A percentile compares a stretch with the other conserved stretches of the same genome.
phyloP scores from a whole-genome alignment of 1,284 basidiomycete species.

The Filobasidium uniguttulatum region DNA sequence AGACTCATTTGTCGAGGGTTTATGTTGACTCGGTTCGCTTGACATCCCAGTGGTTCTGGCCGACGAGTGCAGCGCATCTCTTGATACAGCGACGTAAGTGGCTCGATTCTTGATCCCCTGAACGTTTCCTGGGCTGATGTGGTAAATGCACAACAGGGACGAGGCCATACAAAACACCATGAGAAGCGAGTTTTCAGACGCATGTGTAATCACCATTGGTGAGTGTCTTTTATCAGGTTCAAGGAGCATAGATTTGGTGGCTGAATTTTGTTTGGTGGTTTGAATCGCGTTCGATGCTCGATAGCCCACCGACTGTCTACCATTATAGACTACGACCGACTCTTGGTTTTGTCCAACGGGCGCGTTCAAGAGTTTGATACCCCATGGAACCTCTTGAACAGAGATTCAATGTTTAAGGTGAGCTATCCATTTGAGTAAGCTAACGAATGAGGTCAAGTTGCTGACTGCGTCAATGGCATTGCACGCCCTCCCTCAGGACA shows the following conservation, averaged over 20 bases:
- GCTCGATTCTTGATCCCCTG: background rate
- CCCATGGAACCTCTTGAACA: conserved; percentile 58
- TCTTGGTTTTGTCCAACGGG: conserved; percentile 70
- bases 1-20: background rate
- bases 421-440: no score
- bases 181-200: conserved; percentile 57
- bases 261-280: conserved; percentile 21
- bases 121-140: conserved; percentile 31
- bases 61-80: conserved; percentile 70
- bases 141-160: conserved; percentile 15
- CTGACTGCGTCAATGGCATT: background rate
- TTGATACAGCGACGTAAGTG: conserved; percentile 39
- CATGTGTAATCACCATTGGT: conserved; percentile 72
- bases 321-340: conserved; percentile 54
- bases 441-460: background rate
- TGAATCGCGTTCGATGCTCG: background rate
- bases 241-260: no score
- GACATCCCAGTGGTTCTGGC: conserved; percentile 40
- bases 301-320: background rate
- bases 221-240: conserved; percentile 49
- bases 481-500: background rate
- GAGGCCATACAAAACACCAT: conserved; percentile 63
- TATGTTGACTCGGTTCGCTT: background rate
- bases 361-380: conserved; percentile 67
- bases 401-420: conserved; percentile 56